Evolutionary conservation across 1,284 basidiomycete species (phyloP).

Genomic region (Inonotus hispidus): DNA sequence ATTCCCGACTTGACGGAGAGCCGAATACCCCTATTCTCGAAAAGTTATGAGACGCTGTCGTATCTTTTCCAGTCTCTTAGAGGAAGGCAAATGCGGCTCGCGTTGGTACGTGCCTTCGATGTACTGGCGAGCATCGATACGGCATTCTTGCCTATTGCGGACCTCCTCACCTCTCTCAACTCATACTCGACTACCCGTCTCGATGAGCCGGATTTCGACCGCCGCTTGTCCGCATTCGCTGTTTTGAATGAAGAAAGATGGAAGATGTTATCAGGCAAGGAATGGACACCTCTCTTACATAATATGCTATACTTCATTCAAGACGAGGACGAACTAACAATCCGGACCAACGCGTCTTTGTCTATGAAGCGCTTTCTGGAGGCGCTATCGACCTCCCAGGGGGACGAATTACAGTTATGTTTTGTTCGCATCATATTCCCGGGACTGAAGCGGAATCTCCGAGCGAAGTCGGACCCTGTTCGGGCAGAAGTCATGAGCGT

Average conservation of each 20-base stretch:
- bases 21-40: conserved; percentile 44
- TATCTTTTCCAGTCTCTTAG: conserved; percentile 74
- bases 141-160: conserved; percentile 43
- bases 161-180: conserved; percentile 72
- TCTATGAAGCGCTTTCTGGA: conserved; percentile 79
- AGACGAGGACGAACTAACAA: conserved; percentile 84
- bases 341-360: conserved; percentile 79
- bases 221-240: conserved; percentile 76
- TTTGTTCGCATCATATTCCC: conserved; percentile 74
- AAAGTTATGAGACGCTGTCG: conserved; percentile 65
- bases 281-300: conserved; percentile 86
- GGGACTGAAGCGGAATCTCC: conserved; percentile 77
- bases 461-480: conserved; percentile 84
- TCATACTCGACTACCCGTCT: conserved; percentile 79
- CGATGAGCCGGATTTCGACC: conserved; percentile 93
- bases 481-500: conserved; percentile 83
- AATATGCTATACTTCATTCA: conserved; percentile 86
- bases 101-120: conserved; percentile 63
- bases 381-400: conserved; percentile 36
- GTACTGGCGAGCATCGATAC: conserved; percentile 50
- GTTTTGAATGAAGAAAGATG: conserved; percentile 65
- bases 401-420: conserved; percentile 43
- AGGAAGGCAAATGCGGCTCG: conserved; percentile 61
- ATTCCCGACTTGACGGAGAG: conserved; percentile 60
- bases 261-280: conserved; percentile 41